A percentile compares a stretch with the other conserved stretches of the same genome.
phyloP scores from a whole-genome alignment of 2,329 filamentous ascomycete species.

The Aspergillus fructus region DNA sequence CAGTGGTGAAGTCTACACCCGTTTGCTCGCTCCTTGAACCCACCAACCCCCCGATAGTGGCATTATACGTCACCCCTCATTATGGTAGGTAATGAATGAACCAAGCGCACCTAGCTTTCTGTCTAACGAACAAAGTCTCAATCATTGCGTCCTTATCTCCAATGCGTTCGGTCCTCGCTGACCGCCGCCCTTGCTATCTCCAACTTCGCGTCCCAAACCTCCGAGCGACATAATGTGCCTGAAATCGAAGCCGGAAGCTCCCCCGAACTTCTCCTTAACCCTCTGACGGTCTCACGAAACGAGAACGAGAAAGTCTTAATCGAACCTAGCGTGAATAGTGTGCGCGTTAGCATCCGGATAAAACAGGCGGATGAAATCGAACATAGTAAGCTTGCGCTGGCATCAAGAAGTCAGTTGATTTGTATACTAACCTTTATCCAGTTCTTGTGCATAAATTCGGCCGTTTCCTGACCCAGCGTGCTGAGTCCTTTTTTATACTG shows the following conservation, averaged over 20 bases:
- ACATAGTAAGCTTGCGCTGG: conserved; percentile 52
- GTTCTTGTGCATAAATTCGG: conserved; percentile 97
- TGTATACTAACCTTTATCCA: background rate
- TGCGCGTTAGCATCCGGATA: conserved; percentile 96
- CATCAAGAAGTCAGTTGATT: background rate
- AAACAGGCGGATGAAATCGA: conserved; percentile 99
- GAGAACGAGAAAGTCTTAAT: conserved; percentile 96
- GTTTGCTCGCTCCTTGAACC: background rate
- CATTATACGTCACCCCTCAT: conserved; percentile 21
- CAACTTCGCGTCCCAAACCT: conserved; percentile 96
- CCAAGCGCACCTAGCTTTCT: background rate
- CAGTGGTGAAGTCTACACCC: conserved; percentile 4
- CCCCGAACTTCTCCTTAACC: conserved; percentile 90
- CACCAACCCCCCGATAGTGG: conserved; percentile 1
- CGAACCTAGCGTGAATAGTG: conserved; percentile 94
- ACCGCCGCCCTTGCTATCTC: conserved; percentile 90
- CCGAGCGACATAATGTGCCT: conserved; percentile 96
- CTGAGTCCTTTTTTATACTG: conserved; percentile 95
- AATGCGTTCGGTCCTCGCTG: conserved; percentile 91
- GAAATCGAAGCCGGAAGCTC: conserved; percentile 93
- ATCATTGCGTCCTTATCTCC: conserved; percentile 93
- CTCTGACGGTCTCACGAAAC: conserved; percentile 86
- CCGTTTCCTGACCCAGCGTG: conserved; percentile 90
- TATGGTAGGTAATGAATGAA: conserved; percentile 27
- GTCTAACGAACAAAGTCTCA: conserved; percentile 65